Evolutionary conservation across 148 eudicot genomes (phyloP), one percentile per base, ranked within the genome.

Genomic region (Vaccinium myrtillus): DNA sequence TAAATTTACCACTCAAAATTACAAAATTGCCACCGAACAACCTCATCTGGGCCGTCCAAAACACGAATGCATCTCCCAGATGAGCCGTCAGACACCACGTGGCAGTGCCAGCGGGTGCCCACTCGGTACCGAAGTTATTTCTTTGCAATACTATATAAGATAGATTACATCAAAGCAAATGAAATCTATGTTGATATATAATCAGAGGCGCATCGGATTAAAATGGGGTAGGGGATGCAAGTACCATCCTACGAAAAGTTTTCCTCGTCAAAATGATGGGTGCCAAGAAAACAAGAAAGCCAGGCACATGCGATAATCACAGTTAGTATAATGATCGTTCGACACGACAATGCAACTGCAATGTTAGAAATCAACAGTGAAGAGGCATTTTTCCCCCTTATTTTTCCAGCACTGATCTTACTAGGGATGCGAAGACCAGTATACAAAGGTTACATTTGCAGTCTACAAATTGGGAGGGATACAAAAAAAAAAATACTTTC

Each of bases 391-490:
- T 6, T 16, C 0, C 30, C 71, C 71, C 71, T 23, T 65, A 71
- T 65, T 65, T 6, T 32, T 36, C 49, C 77, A 21, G 78, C 53
- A 23, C 25, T 8, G 36, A 36, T 80, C 54, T 61, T 61, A 61
- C 30, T 81, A 16, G 12, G 43, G 3, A 59, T 59, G 43, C 46
- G 49, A 81, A 81, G 12, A 43, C 49, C n/a, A 63, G 19, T 65
- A 10, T 80, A 39, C 25, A 58, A 63, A 48, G 65, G 83, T 30
- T 63, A 81, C 83, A 63, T 63, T 63, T 14, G 67, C 83, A 61
- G 36, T 25, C 81, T 12, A 6, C 36, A 78, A 54, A 30, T 51
- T 43, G 61, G 78, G 25, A 51, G 81, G 23, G 81, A 54, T 25
- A 53, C 70, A 12, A 12, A 53, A 7, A 12, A 53, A 7, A 5